Conservation (phyloP, 495 filamentous ascomycete genomes). For the Achaetomiella virescens region DNA sequence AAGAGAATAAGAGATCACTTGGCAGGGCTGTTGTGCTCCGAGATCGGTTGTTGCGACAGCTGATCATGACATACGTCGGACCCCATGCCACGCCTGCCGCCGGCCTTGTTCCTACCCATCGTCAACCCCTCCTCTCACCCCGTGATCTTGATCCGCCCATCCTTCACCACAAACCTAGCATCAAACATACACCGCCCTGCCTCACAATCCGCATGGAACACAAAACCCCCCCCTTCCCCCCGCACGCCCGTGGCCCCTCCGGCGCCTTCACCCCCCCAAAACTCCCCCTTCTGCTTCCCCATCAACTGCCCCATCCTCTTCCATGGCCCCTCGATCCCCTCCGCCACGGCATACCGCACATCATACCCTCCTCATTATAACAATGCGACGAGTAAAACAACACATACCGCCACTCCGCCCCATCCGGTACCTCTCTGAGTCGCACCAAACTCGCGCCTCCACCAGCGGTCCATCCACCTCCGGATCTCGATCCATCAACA, state of each 20-base stretch:
- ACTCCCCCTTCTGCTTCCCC: constrained; percentile 24
- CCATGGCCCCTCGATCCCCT: constrained; percentile 42
- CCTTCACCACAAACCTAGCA: constrained; percentile 4
- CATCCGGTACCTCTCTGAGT: constrained; percentile 27
- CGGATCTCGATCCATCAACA: constrained; percentile 48
- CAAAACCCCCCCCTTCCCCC: constrained; percentile 31
- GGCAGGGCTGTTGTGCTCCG: too few relatives aligned
- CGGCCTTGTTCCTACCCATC: too few relatives aligned
- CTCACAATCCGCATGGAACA: constrained; percentile 47
- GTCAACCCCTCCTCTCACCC: too few relatives aligned
- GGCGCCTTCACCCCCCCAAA: constrained; percentile 37
- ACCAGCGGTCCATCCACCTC: constrained; percentile 51
- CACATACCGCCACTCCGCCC: constrained; percentile 46
- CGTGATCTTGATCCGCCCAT: not conserved
- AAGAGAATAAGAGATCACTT: too few relatives aligned
- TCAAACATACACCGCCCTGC: constrained; percentile 29
- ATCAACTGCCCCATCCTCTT: constrained; percentile 34
- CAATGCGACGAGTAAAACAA: constrained; percentile 58
- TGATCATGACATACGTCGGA: too few relatives aligned
- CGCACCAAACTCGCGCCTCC: constrained; percentile 52
- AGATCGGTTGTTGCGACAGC: too few relatives aligned
- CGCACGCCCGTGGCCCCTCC: constrained; percentile 21
- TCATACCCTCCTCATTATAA: constrained; percentile 48
- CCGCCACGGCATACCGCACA: constrained; percentile 47
- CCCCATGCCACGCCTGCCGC: too few relatives aligned